Evolutionary conservation across 2,329 filamentous ascomycete species (phyloP).

Genomic region (Colletotrichum noveboracense): DNA sequence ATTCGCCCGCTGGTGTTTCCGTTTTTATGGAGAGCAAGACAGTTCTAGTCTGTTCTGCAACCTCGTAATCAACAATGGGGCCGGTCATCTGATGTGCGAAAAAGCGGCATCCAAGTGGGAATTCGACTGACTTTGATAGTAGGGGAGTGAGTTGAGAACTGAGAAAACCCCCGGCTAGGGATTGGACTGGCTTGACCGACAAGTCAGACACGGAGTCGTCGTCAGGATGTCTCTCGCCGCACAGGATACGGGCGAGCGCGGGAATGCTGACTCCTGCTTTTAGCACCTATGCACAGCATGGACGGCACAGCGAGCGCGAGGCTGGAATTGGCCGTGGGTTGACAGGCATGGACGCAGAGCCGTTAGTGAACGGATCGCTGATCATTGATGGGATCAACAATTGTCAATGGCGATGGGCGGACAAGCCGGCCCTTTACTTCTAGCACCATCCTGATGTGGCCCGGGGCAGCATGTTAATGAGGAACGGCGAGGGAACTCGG

Average conservation of each 20-base stretch:
- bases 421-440: not conserved
- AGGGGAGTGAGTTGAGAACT: not conserved
- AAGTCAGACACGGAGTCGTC: not conserved
- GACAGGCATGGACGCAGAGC: not conserved
- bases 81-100: constrained; percentile 11
- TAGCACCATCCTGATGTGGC: not conserved
- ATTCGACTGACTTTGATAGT: not conserved
- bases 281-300: not conserved
- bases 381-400: not conserved
- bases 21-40: constrained; percentile 14
- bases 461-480: constrained; percentile 7
- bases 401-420: not conserved
- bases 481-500: not conserved
- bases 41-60: constrained; percentile 11
- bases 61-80: constrained; percentile 20
- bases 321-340: not conserved
- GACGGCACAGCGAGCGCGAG: not conserved
- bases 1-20: not conserved
- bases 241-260: not conserved
- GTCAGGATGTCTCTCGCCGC: constrained; percentile 3
- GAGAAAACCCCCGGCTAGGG: not conserved
- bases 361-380: not conserved
- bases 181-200: not conserved
- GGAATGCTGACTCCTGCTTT: constrained; percentile 3
- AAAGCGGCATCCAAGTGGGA: constrained; percentile 4